Evolutionary conservation across 257 asterid species (phyloP), one percentile per base, ranked within the genome.

Genomic region (Penstemon newberryi): DNA sequence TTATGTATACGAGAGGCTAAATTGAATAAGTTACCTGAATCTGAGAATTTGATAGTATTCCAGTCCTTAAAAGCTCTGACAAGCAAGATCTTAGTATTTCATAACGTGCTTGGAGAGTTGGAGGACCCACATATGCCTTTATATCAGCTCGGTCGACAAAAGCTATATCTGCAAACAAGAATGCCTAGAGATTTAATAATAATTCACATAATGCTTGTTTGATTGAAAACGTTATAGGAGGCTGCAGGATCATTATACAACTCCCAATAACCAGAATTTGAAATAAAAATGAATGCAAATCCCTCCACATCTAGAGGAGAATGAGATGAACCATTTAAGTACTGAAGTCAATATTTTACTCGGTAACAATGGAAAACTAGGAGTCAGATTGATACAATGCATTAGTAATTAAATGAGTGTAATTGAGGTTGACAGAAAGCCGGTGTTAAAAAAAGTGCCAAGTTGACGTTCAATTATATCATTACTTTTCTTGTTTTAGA

Each of bases 141-240:
- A 94, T 91, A 78, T 94, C 99, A 79, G 97, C 99, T 72, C 99
- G 92, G 83, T 94, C 99, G 42, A 94, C 96, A 69, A 94, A 94
- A 56, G 99, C 99, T 60, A 94, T 81, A 76, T 94, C 99, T 94
- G 88, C 82, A 78, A 73, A 66, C 68, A 81, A 75, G 53, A 41
- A 73, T 60, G 72, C 38, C 38, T 25, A 13, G 50, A 36, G 5
- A 57, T 41, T 63, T 47, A 56, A 50, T 58, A 37, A 42, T 41
- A 55, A 49, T 57, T 63, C 37, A 56, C 45, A 39, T 46, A 11
- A 71, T 18, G 72, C 61, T 9, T 42, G 41, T 25, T 38, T 7
- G 51, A 9, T 15, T 15, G 18, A 15, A 15, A 15, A 15, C 60
- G 61, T 41, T 49, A 58, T 25, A 58, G 5, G 65, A 67, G 53